Percentiles rank a stretch among this genome's conserved stretches.
Evolutionary conservation across 2,329 filamentous ascomycete genomes (phyloP).

Genomic region (Colletotrichum melonis): DNA sequence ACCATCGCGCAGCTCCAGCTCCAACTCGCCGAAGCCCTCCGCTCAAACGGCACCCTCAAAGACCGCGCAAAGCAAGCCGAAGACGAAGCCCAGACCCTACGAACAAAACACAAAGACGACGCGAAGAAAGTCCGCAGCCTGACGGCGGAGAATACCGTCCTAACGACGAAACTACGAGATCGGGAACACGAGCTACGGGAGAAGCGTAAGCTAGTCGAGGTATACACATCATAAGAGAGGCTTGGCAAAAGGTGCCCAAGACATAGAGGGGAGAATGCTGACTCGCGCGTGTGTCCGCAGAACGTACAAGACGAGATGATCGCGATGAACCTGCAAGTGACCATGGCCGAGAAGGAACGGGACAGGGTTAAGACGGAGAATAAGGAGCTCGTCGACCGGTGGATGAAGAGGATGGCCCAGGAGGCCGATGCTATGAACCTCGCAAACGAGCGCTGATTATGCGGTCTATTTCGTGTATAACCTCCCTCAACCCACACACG

Average conservation of each 20-base stretch:
- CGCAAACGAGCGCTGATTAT: slow-evolving; percentile 59
- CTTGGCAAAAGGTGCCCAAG: too few relatives aligned
- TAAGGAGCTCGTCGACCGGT: slow-evolving; percentile 87
- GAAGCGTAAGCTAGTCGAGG: slow-evolving; percentile 86
- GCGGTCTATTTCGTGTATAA: slow-evolving; percentile 17
- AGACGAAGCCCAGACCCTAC: slow-evolving; percentile 73
- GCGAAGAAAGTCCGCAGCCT: slow-evolving; percentile 70
- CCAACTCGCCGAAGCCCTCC: slow-evolving; percentile 82
- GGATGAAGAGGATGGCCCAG: slow-evolving; percentile 88
- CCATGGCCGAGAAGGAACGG: slow-evolving; percentile 82
- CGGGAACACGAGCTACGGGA: slow-evolving; percentile 86
- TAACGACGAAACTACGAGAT: slow-evolving; percentile 79
- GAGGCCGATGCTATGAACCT: slow-evolving; percentile 91
- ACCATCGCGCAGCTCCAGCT: slow-evolving; percentile 65
- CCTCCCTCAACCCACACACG: not conserved
- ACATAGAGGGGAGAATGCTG: not conserved
- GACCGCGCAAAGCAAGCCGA: slow-evolving; percentile 71
- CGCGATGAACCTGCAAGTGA: slow-evolving; percentile 86
- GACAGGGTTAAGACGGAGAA: slow-evolving; percentile 85
- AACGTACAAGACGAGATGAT: slow-evolving; percentile 95
- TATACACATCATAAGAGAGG: slow-evolving; percentile 42
- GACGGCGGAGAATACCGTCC: slow-evolving; percentile 68
- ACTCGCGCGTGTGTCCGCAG: slow-evolving; percentile 47
- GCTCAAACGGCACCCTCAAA: slow-evolving; percentile 77
- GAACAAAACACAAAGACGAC: slow-evolving; percentile 69